Evolutionary conservation across 2,329 filamentous ascomycete species (phyloP).

Genomic region (Nemania abortiva): DNA sequence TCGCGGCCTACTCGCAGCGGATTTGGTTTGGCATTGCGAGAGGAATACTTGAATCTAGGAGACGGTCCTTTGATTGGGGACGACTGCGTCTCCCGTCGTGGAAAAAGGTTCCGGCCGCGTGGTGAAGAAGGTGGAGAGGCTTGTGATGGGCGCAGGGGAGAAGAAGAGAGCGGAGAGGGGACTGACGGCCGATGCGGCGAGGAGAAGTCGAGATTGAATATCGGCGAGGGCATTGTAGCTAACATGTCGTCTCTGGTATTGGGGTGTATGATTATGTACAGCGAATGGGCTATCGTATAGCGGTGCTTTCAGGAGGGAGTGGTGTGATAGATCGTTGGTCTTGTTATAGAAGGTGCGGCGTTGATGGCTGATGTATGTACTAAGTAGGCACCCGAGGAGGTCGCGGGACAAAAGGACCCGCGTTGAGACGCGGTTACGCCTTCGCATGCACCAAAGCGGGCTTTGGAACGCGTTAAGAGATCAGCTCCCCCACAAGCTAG

Average conservation of each 20-base stretch:
- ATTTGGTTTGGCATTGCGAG: constrained; percentile 70
- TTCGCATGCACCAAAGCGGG: constrained; percentile 37
- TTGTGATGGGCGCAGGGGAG: constrained; percentile 66
- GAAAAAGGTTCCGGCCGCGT: constrained; percentile 57
- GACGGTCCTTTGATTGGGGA: constrained; percentile 51
- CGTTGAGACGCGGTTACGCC: constrained; percentile 38
- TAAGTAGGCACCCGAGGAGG: background rate
- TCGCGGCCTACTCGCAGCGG: constrained; percentile 72
- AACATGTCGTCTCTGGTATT: constrained; percentile 49
- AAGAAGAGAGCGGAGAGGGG: constrained; percentile 70
- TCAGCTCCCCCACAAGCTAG: constrained; percentile 3
- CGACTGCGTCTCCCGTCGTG: constrained; percentile 56
- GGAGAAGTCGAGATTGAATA: constrained; percentile 56
- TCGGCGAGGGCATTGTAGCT: constrained; percentile 55
- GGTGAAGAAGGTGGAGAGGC: constrained; percentile 59
- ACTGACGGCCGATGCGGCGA: constrained; percentile 61
- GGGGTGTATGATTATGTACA: background rate
- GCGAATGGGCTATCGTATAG: background rate
- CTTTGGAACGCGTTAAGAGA: constrained; percentile 48
- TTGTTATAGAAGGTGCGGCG: constrained; percentile 5
- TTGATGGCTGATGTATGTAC: background rate
- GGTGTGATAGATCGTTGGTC: background rate
- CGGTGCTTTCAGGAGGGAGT: background rate
- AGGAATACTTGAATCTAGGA: constrained; percentile 60
- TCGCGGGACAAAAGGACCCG: constrained; percentile 17